Base-by-base conservation (phyloP, 352 stramenopile genomes). In the Blastocystis sp. region DNA sequence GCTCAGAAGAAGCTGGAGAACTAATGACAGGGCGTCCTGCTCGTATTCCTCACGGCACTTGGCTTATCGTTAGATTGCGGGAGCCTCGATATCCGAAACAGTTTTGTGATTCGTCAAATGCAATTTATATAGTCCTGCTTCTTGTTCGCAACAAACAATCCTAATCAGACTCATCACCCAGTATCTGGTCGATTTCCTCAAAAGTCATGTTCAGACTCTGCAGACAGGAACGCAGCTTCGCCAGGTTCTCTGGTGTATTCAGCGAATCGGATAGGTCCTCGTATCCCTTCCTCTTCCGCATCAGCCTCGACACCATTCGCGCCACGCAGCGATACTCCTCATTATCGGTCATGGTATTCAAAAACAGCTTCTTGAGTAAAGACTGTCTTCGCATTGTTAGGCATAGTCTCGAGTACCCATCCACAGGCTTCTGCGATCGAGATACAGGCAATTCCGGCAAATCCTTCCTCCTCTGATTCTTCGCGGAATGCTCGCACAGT, bases 241-340 rank as follows among this genome's bases (percentile, higher is more conserved):
- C 17, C 52, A 84, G 19, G 69, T 84, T 84, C 57, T 84, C 74
- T 28, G 74, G 74, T 0, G 74, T 84, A 84, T 84, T 84, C 2
- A 24, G 21, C 11, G 45, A 54, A 11, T 34, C 74, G 4, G 74
- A 38, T 48, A 84, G 48, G 19, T 59, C 19, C 57, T 54, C 48
- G 54, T 42, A 52, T 24, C 19, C 43, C 40, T 69, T 48, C 4
- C 54, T 52, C 19, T 68, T 57, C 17, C 57, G 52, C n/a, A 69
- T 14, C 10, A 84, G 21, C 40, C 43, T 66, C 52, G 38, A 14
- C 2, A 84, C 43, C 52, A 69, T 69, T 34, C 66, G 34, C 52
- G 45, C 11, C 17, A 84, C 10, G 34, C 66, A 69, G n/a, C 69
- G 52, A 68, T 68, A 84, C 42, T 84, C 74, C 7, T 54, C 34